Percentiles rank a stretch among this genome's conserved stretches.
phyloP scores from a whole-genome alignment of 768 basidiomycete species.

The Russula lepida region DNA sequence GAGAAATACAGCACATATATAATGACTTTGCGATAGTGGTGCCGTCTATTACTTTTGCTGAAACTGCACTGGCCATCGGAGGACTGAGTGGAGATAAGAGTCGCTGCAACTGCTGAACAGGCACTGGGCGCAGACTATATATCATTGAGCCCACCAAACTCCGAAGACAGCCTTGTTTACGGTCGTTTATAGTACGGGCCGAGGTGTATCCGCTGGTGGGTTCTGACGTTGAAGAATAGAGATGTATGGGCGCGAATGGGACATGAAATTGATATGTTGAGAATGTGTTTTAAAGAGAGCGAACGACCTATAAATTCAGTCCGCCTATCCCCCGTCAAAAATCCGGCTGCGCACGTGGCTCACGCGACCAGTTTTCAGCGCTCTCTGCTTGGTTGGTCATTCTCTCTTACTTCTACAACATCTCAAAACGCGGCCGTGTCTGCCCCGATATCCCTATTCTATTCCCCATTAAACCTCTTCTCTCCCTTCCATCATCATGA shows the following conservation, averaged over 20 bases:
- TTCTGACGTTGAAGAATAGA: background rate
- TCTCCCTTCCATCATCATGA: slow-evolving; percentile 34
- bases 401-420: background rate
- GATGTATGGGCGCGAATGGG: background rate
- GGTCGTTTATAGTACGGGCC: background rate
- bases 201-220: background rate
- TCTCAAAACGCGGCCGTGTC: background rate
- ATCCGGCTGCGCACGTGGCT: background rate
- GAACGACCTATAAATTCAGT: too few relatives aligned
- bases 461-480: slow-evolving; percentile 8
- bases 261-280: background rate
- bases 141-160: background rate
- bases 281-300: background rate
- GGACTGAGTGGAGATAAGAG: background rate
- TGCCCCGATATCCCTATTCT: slow-evolving; percentile 9
- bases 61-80: slow-evolving; percentile 25
- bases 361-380: slow-evolving; percentile 2
- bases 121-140: slow-evolving; percentile 1
- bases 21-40: slow-evolving; percentile 75
- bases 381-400: background rate
- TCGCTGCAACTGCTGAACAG: background rate
- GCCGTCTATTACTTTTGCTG: slow-evolving; percentile 69
- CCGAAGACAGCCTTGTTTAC: background rate
- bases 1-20: slow-evolving; percentile 2
- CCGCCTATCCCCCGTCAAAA: too few relatives aligned